Evolutionary conservation across 495 filamentous ascomycete genomes (phyloP), one percentile per base, ranked within the genome.

Genomic region (Penicillium maclennaniae): DNA sequence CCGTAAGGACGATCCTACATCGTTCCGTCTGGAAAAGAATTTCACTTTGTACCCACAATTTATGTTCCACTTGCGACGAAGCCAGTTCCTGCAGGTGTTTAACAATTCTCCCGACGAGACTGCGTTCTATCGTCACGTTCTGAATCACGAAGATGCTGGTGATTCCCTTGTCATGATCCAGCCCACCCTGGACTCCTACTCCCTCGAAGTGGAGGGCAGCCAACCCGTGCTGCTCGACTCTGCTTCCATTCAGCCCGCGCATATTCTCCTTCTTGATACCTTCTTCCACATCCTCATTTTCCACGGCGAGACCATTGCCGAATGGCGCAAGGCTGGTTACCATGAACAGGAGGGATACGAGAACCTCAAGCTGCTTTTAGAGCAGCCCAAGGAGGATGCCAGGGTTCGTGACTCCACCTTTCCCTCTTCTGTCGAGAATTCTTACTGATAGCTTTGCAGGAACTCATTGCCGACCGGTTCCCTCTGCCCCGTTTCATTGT

Each of bases 241-340:
- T 16, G 91, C 91, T 37, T 95, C 89, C 19, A 97, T 99, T 61
- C 92, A 97, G 60, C 88, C 92, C 14, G 86, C 90, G 19, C 92
- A 96, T 55, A 92, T 97, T 55, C 83, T 99, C 43, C 84, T 99
- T 12, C 84, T 99, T 36, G 95, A 99, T 62, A 97, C 92, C 15
- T 99, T 97, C 78, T 99, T 99, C 85, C 95, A 97, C 68, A 97
- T 99, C 54, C 84, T 99, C 46, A 99, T 99, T 57, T 97, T 97
- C 82, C 89, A 97, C 65, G 95, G 95, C 44, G 93, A 97, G 75
- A 97, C 92, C 4, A 87, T 97, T 67, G 95, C 95, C 0, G 91
- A 97, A 66, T 99, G 95, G 95, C 87, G 91, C 60, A 97, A 99
- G 72, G 91, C 91, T 15, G 95, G 95, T 3, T 99, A 97, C 61